phyloP scores from a whole-genome alignment of 78 protist species.

The Dictyostelium brefeldianum region DNA sequence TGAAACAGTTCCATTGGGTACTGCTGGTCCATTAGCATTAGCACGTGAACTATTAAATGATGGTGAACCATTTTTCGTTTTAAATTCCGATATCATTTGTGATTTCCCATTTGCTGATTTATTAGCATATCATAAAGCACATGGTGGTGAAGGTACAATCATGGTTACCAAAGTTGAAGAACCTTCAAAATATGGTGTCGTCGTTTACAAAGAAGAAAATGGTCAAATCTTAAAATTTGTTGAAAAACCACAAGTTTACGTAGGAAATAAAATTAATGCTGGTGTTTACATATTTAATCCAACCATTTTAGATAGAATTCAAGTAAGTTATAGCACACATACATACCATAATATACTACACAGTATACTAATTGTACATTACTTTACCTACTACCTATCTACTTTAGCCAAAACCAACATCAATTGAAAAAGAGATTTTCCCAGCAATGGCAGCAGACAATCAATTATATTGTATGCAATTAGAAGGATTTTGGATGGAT shows the following conservation, averaged over 20 bases:
- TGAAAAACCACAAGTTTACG: conserved; percentile 95
- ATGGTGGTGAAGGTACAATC: conserved; percentile 97
- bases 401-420: conserved; percentile 77
- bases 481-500: conserved; percentile 98
- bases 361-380: background rate
- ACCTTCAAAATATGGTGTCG: conserved; percentile 97
- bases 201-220: conserved; percentile 85
- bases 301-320: conserved; percentile 90
- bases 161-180: conserved; percentile 95
- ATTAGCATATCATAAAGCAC: conserved; percentile 92
- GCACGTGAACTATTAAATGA: conserved; percentile 81
- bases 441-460: conserved; percentile 93
- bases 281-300: conserved; percentile 95
- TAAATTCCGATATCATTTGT: conserved; percentile 96
- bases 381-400: background rate
- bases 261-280: conserved; percentile 96
- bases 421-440: conserved; percentile 90
- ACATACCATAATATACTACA: background rate
- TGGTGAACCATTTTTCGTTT: conserved; percentile 94
- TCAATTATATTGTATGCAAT: conserved; percentile 90
- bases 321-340: conserved; percentile 60
- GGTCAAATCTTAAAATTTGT: conserved; percentile 94
- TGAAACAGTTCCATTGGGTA: conserved; percentile 95
- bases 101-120: conserved; percentile 93
- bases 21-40: conserved; percentile 98